phyloP scores from a whole-genome alignment of 192 early-diverging fungal species.

The Lunasporangiospora selenospora region DNA sequence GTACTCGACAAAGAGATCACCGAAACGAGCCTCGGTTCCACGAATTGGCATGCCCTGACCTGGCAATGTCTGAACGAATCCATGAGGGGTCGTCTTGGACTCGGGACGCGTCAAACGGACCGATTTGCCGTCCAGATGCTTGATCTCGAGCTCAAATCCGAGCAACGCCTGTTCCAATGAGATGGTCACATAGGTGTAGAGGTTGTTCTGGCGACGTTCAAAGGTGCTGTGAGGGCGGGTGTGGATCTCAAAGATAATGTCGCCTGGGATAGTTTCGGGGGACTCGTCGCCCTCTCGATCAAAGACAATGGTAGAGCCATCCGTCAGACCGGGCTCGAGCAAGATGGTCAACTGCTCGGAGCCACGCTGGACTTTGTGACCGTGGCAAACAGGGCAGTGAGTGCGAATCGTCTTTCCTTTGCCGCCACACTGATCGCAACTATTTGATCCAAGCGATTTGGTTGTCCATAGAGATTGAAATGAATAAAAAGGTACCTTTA shows the following conservation, averaged over 20 bases:
- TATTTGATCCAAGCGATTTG: constrained; percentile 3
- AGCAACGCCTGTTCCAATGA: constrained; percentile 79
- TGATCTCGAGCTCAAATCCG: constrained; percentile 79
- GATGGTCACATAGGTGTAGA: constrained; percentile 80
- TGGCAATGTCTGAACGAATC: constrained; percentile 79
- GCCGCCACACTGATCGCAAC: constrained; percentile 90
- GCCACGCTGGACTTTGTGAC: constrained; percentile 85
- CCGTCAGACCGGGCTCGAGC: constrained; percentile 85
- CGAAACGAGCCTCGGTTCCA: constrained; percentile 62
- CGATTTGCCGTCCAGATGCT: constrained; percentile 80
- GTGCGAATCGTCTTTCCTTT: constrained; percentile 86
- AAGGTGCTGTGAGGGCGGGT: constrained; percentile 77
- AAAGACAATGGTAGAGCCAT: constrained; percentile 66
- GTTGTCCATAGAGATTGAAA: too few species aligned
- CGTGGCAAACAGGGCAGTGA: constrained; percentile 84
- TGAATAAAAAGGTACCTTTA: constrained; percentile 6
- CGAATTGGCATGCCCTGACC: constrained; percentile 91
- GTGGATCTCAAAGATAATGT: constrained; percentile 80
- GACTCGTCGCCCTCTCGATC: constrained; percentile 92
- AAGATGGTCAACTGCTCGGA: constrained; percentile 79
- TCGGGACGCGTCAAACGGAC: constrained; percentile 69
- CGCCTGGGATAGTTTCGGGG: constrained; percentile 89
- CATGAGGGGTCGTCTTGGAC: constrained; percentile 63
- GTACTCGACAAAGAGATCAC: constrained; percentile 91
- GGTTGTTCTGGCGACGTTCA: constrained; percentile 74